phyloP scores from a whole-genome alignment of 2,329 filamentous ascomycete genomes.

The Zasmidium cellare region DNA sequence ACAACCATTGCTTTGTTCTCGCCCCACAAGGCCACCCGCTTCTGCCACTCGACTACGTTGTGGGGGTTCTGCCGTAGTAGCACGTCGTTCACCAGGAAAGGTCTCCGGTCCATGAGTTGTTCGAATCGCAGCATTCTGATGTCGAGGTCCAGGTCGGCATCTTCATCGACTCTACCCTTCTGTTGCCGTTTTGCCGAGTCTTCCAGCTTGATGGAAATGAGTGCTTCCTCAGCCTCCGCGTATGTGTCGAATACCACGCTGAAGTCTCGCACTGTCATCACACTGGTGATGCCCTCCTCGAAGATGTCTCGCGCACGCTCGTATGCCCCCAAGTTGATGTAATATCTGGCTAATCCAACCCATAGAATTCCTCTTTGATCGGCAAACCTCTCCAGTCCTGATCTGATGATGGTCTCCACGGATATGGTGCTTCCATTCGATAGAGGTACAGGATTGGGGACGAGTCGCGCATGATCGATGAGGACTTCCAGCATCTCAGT shows the following conservation, averaged over 20 bases:
- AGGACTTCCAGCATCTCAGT: slow-evolving; percentile 95
- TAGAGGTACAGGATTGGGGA: slow-evolving; percentile 71
- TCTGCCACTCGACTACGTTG: slow-evolving; percentile 96
- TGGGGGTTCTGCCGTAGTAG: slow-evolving; percentile 92
- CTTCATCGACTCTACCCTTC: slow-evolving; percentile 73
- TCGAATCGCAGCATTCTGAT: slow-evolving; percentile 98
- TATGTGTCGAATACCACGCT: slow-evolving; percentile 96
- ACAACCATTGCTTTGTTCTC: slow-evolving; percentile 89
- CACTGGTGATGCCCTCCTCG: slow-evolving; percentile 93
- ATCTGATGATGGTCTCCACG: slow-evolving; percentile 88
- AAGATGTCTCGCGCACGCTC: slow-evolving; percentile 91
- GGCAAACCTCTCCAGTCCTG: slow-evolving; percentile 84
- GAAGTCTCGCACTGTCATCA: slow-evolving; percentile 98
- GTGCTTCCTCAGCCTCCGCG: slow-evolving; percentile 93
- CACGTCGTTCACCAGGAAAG: slow-evolving; percentile 95
- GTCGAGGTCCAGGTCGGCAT: slow-evolving; percentile 90
- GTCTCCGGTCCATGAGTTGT: slow-evolving; percentile 93
- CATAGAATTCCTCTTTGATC: slow-evolving; percentile 94
- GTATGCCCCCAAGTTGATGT: slow-evolving; percentile 90
- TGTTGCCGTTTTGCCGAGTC: slow-evolving; percentile 77
- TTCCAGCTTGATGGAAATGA: slow-evolving; percentile 90
- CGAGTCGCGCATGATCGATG: slow-evolving; percentile 71
- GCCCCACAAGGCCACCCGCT: slow-evolving; percentile 92
- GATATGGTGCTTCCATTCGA: slow-evolving; percentile 80
- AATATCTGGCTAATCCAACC: slow-evolving; percentile 93